Evolutionary conservation across 345 rosid species (phyloP).

Genomic region (Gossypioides kirkii): DNA sequence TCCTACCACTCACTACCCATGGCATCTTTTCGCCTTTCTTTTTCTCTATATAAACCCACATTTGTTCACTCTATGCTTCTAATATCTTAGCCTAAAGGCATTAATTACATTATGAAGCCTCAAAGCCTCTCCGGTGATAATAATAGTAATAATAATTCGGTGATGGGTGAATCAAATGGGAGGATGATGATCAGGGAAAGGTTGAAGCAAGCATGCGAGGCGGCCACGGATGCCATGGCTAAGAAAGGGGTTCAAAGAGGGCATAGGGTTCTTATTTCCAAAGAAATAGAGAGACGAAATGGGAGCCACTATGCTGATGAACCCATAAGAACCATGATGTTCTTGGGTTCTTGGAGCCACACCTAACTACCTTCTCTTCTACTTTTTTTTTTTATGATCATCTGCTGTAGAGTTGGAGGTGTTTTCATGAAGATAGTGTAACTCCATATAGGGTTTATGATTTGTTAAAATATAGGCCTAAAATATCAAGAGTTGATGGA

Average conservation of each 20-base stretch:
- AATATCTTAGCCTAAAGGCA: conserved; percentile 17
- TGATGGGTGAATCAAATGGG: conserved; percentile 30
- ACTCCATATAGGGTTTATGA: background rate
- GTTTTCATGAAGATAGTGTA: background rate
- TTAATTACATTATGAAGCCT: conserved; percentile 26
- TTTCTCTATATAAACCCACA: conserved; percentile 24
- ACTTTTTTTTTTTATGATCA: background rate
- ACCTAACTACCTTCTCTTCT: conserved; percentile 20
- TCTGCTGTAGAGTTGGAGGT: background rate
- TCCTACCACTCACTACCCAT: conserved; percentile 15
- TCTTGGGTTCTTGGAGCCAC: conserved; percentile 60
- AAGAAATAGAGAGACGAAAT: conserved; percentile 33
- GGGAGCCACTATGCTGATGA: conserved; percentile 31
- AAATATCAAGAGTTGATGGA: background rate
- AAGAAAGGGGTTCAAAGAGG: conserved; percentile 6
- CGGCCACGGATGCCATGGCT: conserved; percentile 21
- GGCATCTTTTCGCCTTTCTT: background rate
- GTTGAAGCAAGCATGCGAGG: conserved; percentile 32
- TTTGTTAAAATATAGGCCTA: background rate
- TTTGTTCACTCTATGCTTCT: background rate
- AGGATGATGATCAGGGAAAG: conserved; percentile 32
- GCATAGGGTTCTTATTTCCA: conserved; percentile 3
- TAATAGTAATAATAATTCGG: conserved; percentile 22
- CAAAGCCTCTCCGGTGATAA: conserved; percentile 30
- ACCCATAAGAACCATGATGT: conserved; percentile 58